Evolutionary conservation across 169 alveolate species (phyloP), one percentile per base, ranked within the genome.

Genomic region (Plasmodium cynomolgi): DNA sequence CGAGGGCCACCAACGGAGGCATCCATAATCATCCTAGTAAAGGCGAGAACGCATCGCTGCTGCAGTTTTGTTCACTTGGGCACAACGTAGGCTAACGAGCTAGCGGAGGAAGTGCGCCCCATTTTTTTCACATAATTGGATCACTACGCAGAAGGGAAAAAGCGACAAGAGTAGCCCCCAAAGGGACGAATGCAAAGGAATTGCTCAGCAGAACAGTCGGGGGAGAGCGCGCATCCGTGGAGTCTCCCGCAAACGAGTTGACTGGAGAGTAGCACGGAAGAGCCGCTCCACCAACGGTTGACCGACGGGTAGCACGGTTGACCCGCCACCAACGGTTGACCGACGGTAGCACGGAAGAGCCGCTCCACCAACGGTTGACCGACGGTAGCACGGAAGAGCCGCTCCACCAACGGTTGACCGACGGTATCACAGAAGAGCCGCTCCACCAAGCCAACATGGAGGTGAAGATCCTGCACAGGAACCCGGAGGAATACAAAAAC

Each of bases 381-480:
- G 8, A 0, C 23, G 23, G 62, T 50, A 15, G 20, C 62, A 15
- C 62, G 62, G n/a, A n/a, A n/a, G n/a, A n/a, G n/a, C n/a, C n/a
- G n/a, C 56, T n/a, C n/a, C n/a, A n/a, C n/a, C n/a, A n/a, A n/a
- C n/a, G n/a, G n/a, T n/a, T n/a, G n/a, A n/a, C n/a, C n/a, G n/a
- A n/a, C n/a, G n/a, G n/a, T n/a, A n/a, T n/a, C n/a, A n/a, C n/a
- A n/a, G 62, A 50, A 15, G 62, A 50, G 17, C 8, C 62, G 62
- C 62, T 15, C 23, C 26, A 13, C 23, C 62, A 68, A 68, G 4
- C 7, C 31, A 91, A 93, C 73, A 93, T 95, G 96, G 95, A 96
- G 31, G 93, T 96, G 44, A 95, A 96, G 26, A 95, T 96, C 72
- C 77, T 96, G 50, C 97, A 96, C 56, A 83, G 97, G 73, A 96